These are phyloP conservation scores for Platanthera guangdongensis DNA, from an alignment of 106 monocot species.

Conservation along the genomic window DNA sequence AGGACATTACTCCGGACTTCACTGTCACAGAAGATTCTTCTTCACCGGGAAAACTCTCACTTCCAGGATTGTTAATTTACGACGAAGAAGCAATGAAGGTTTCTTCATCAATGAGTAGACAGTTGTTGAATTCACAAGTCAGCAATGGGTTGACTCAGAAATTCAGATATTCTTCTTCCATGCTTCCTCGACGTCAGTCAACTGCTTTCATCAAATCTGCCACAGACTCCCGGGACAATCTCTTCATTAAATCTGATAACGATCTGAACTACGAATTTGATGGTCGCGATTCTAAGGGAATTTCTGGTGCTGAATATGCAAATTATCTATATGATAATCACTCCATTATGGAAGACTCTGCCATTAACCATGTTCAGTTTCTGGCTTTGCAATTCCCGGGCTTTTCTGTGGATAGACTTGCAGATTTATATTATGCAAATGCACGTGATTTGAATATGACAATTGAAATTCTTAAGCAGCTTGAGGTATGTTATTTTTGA, in stretches of 20 bases:
- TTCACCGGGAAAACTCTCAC: background rate
- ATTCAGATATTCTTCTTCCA: slow-evolving; percentile 17
- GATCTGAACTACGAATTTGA: slow-evolving; percentile 23
- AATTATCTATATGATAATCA: slow-evolving; percentile 24
- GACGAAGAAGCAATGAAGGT: background rate
- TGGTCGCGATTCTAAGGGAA: slow-evolving; percentile 19
- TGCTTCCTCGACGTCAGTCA: slow-evolving; percentile 17
- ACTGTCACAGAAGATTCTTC: background rate
- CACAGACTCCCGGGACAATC: slow-evolving; percentile 34
- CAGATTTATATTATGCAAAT: slow-evolving; percentile 62
- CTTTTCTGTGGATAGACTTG: slow-evolving; percentile 48
- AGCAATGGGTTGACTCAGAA: slow-evolving; percentile 13
- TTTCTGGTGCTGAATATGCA: slow-evolving; percentile 24
- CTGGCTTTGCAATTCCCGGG: slow-evolving; percentile 60
- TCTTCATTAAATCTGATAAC: slow-evolving; percentile 30
- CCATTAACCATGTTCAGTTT: slow-evolving; percentile 39
- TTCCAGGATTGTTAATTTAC: slow-evolving; percentile 1
- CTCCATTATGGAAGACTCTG: slow-evolving; percentile 17
- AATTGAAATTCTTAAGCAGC: slow-evolving; percentile 54
- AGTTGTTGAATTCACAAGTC: background rate
- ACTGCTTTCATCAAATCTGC: slow-evolving; percentile 15
- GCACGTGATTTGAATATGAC: slow-evolving; percentile 58
- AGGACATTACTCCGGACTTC: slow-evolving; percentile 16
- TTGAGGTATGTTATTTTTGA: slow-evolving; percentile 43
- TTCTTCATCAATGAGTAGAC: background rate